A percentile compares a stretch with the other conserved stretches of the same genome.
phyloP scores from a whole-genome alignment of 768 basidiomycete species.

The Cystofilobasidium ferigula region DNA sequence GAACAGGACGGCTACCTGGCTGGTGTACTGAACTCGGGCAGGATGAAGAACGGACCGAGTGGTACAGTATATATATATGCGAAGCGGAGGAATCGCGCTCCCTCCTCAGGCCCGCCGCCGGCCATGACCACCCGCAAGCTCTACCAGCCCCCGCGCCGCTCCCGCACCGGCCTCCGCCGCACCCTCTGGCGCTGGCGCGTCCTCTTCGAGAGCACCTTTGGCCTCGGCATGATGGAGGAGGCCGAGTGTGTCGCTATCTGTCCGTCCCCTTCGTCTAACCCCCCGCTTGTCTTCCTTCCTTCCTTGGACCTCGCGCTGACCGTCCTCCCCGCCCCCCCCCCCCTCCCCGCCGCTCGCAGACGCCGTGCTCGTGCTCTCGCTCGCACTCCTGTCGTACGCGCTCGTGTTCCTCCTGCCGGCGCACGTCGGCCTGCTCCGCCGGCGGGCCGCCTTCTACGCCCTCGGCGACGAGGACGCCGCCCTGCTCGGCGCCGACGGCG shows the following conservation, averaged over 20 bases:
- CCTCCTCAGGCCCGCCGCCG: too few species aligned
- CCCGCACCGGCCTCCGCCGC: conserved; percentile 29
- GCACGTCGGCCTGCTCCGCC: conserved; percentile 47
- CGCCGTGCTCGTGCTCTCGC: neutral
- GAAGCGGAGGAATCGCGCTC: too few species aligned
- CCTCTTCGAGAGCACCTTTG: conserved; percentile 53
- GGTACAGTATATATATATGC: too few species aligned
- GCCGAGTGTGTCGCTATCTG: conserved; percentile 58
- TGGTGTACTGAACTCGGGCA: too few species aligned
- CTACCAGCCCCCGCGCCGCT: conserved; percentile 23
- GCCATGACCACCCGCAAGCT: conserved; percentile 25
- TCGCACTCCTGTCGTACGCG: conserved; percentile 32
- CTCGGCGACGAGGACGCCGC: conserved; percentile 40
- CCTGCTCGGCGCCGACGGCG: neutral
- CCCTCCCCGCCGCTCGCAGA: neutral
- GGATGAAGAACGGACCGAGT: too few species aligned
- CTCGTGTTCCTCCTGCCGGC: conserved; percentile 51
- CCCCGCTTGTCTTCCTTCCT: neutral
- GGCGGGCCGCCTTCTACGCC: conserved; percentile 53
- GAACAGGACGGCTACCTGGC: too few species aligned
- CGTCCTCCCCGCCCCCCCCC: neutral
- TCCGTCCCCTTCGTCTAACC: conserved; percentile 37
- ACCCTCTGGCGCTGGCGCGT: conserved; percentile 49
- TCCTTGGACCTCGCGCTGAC: neutral
- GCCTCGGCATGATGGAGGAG: conserved; percentile 51